A percentile compares a stretch with the other conserved stretches of the same genome.
Evolutionary conservation across 2,329 filamentous ascomycete genomes (phyloP).

Genomic region (Aspergillus hortae): DNA sequence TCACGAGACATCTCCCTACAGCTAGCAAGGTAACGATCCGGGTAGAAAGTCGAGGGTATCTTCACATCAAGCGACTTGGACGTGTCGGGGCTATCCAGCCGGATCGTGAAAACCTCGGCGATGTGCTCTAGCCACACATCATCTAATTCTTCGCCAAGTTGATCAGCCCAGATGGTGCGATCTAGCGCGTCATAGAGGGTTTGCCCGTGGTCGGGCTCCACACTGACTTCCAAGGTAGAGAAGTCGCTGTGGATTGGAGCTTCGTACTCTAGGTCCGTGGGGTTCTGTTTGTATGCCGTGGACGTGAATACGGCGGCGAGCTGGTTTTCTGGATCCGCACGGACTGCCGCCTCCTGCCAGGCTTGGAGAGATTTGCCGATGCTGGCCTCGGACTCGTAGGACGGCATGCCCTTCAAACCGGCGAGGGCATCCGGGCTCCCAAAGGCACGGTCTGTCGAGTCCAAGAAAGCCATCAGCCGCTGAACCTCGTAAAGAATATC

Average conservation of each 20-base stretch:
- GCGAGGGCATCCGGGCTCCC: conserved; percentile 53
- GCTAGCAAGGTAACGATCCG: conserved; percentile 57
- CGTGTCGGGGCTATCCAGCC: conserved; percentile 34
- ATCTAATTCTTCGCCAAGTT: conserved; percentile 36
- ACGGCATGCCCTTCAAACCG: conserved; percentile 36
- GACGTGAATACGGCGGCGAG: conserved; percentile 47
- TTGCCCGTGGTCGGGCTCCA: conserved; percentile 36
- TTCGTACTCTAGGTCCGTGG: conserved; percentile 25
- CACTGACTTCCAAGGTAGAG: conserved; percentile 35
- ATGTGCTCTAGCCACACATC: conserved; percentile 47
- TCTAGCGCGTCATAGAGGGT: conserved; percentile 56
- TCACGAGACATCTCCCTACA: conserved; percentile 47
- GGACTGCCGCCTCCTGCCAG: conserved; percentile 47
- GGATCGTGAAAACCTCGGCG: conserved; percentile 56
- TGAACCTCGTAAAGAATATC: conserved; percentile 57
- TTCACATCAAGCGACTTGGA: conserved; percentile 43
- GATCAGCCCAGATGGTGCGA: conserved; percentile 47
- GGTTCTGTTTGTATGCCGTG: conserved; percentile 37
- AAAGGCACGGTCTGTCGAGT: conserved; percentile 56
- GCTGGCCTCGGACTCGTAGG: conserved; percentile 32
- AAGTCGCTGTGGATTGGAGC: conserved; percentile 35
- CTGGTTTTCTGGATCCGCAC: conserved; percentile 39
- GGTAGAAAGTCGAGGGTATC: conserved; percentile 53
- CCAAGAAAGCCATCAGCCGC: conserved; percentile 60
- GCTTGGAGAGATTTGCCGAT: conserved; percentile 46